Percentiles rank a stretch among this genome's conserved stretches.
Conservation (phyloP, 352 stramenopile species). For the Elongisporangium anandrum region DNA sequence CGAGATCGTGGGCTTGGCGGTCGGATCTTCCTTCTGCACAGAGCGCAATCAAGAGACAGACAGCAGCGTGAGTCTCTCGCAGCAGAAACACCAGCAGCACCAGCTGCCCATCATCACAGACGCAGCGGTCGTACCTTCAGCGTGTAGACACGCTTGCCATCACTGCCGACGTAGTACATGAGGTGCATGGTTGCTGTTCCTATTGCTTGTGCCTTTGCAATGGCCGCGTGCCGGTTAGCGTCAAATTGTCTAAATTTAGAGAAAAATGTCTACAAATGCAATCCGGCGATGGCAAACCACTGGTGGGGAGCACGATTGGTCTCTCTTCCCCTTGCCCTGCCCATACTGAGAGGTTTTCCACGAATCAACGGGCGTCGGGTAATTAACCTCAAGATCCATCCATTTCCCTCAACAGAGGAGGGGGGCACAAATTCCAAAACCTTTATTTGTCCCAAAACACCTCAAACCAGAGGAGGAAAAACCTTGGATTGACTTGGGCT, state of each 20-base stretch:
- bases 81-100: neutral
- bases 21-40: constrained; percentile 93
- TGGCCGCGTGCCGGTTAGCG: constrained; percentile 6
- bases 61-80: neutral
- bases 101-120: neutral
- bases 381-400: constrained; percentile 26
- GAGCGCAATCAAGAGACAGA: neutral
- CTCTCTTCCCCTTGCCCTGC: neutral
- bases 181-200: constrained; percentile 92
- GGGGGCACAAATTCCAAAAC: neutral
- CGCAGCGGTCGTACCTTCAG: constrained; percentile 88
- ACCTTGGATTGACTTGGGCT: constrained; percentile 17
- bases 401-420: neutral
- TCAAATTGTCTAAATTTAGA: constrained; percentile 8
- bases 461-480: neutral
- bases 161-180: constrained; percentile 97
- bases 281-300: neutral
- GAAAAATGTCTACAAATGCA: neutral
- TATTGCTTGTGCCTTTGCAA: constrained; percentile 1
- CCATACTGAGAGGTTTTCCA: constrained; percentile 8
- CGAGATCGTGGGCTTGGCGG: constrained; percentile 92
- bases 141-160: constrained; percentile 98
- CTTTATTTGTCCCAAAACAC: neutral
- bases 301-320: constrained; percentile 1
- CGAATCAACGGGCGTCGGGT: constrained; percentile 8